phyloP scores from a whole-genome alignment of 192 early-diverging fungal species.

The Backusella macrospora region DNA sequence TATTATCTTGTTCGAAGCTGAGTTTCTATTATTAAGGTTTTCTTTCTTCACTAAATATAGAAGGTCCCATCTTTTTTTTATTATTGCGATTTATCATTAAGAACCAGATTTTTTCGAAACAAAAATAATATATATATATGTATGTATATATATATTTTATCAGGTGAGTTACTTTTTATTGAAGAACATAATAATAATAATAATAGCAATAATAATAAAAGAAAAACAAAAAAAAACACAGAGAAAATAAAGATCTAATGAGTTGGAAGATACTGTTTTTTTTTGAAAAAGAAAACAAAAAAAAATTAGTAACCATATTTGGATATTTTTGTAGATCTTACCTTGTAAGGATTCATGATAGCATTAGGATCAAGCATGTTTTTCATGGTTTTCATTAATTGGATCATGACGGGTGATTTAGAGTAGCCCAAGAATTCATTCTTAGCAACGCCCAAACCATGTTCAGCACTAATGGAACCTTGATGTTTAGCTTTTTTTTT shows the following conservation, averaged over 20 bases:
- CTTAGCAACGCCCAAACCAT: slow-evolving; percentile 76
- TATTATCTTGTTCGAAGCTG: neutral
- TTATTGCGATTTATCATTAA: no score
- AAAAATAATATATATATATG: no score
- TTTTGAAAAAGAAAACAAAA: neutral
- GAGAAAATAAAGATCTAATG: neutral
- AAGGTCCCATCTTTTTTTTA: neutral
- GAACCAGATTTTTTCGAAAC: no score
- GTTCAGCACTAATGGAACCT: slow-evolving; percentile 47
- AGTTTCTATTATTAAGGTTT: neutral
- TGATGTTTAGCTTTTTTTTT: slow-evolving; percentile 37
- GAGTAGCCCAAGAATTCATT: slow-evolving; percentile 77
- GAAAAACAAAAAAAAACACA: neutral
- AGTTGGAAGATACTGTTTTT: slow-evolving; percentile 3
- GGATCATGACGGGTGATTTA: slow-evolving; percentile 81
- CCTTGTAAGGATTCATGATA: slow-evolving; percentile 91
- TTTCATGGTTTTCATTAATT: slow-evolving; percentile 88
- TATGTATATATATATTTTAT: no score
- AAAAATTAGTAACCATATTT: neutral
- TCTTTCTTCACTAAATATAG: neutral
- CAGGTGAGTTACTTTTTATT: no score
- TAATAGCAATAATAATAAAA: neutral
- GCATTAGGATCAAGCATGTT: slow-evolving; percentile 88
- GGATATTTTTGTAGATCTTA: neutral
- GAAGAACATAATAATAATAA: no score